These are phyloP conservation scores for Avena sativa DNA, from an alignment of 176 grass and related monocot species.

Conservation along the genomic window DNA sequence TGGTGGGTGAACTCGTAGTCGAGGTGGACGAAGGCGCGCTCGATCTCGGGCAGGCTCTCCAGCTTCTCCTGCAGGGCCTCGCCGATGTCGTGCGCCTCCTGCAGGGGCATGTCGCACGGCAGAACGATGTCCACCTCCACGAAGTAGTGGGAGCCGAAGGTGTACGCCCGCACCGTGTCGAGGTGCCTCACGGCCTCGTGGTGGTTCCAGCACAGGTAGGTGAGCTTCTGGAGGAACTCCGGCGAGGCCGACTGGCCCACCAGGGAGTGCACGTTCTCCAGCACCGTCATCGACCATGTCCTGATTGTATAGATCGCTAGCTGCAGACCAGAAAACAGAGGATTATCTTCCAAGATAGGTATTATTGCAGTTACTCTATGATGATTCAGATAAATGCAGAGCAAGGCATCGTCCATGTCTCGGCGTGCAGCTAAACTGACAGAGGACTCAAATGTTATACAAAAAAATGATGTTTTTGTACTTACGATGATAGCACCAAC, in stretches of 20 bases:
- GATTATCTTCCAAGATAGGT: neutral
- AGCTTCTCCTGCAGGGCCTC: slow-evolving; percentile 98
- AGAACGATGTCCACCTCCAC: slow-evolving; percentile 86
- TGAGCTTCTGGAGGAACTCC: slow-evolving; percentile 76
- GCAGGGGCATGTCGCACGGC: slow-evolving; percentile 72
- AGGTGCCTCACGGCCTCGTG: slow-evolving; percentile 73
- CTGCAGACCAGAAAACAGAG: slow-evolving; percentile 28
- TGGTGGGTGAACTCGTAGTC: slow-evolving; percentile 97
- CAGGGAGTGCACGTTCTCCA: slow-evolving; percentile 78
- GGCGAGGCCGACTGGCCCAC: slow-evolving; percentile 74
- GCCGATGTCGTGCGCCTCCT: slow-evolving; percentile 91
- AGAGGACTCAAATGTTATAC: neutral
- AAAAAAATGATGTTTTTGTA: neutral
- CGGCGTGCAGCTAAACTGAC: neutral
- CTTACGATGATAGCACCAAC: slow-evolving; percentile 79
- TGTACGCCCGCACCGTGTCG: slow-evolving; percentile 79
- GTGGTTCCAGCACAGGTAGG: slow-evolving; percentile 93
- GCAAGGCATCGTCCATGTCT: neutral
- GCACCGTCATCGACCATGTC: slow-evolving; percentile 78
- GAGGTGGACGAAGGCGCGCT: slow-evolving; percentile 96
- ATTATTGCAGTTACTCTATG: neutral
- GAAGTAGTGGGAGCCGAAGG: slow-evolving; percentile 82
- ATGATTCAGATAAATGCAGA: neutral
- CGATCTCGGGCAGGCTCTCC: slow-evolving; percentile 85
- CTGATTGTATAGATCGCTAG: slow-evolving; percentile 75